Base-by-base conservation (phyloP, 78 protist species). In the Cavenderia fasciculata region DNA sequence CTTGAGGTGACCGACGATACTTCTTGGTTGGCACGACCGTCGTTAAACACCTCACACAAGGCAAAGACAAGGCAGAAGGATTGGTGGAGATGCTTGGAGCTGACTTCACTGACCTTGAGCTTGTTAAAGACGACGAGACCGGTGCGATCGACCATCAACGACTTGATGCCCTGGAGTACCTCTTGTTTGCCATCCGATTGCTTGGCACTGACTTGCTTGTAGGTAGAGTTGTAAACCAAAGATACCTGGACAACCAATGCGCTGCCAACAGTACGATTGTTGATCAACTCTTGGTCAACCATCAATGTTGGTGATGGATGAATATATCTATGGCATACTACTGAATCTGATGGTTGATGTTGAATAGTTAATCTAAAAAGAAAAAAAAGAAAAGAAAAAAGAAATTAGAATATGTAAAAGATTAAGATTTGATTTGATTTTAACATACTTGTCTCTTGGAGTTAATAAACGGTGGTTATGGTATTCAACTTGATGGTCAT, bases 161-260 rank as follows among this genome's bases (percentile, higher is more conserved):
- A 46, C 43, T 59, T 76, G 33, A 87, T 86, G 49, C 93, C 93
- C 25, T 87, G 93, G 0, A 87, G 56, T 10, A 87, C 66, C 29
- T 87, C 86, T 2, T 59, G 68, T 23, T 72, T 68, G 1, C 66
- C 66, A 46, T 59, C 76, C 19, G 56, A 16, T 61, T 47, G 74
- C 44, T 66, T 36, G 41, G 47, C 21, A 23, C 33, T 31, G 16
- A 52, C 41, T 16, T 65, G 63, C 14, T 56, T 29, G 47, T n/a
- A 63, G 23, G 72, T 63, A 21, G 72, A 63, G n/a, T 33, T 40
- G 57, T 49, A 59, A 33, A 68, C 59, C 62, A 82, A 57, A 33
- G 90, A 82, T 14, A 74, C 90, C 41, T 68, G 62, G 18, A 82
- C 90, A 65, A 66, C 57, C n/a, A 82, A 68, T 23, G 49, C 52